Evolutionary conservation across 2,329 filamentous ascomycete species (phyloP), one percentile per base, ranked within the genome.

Genomic region (Didymella glomerata): DNA sequence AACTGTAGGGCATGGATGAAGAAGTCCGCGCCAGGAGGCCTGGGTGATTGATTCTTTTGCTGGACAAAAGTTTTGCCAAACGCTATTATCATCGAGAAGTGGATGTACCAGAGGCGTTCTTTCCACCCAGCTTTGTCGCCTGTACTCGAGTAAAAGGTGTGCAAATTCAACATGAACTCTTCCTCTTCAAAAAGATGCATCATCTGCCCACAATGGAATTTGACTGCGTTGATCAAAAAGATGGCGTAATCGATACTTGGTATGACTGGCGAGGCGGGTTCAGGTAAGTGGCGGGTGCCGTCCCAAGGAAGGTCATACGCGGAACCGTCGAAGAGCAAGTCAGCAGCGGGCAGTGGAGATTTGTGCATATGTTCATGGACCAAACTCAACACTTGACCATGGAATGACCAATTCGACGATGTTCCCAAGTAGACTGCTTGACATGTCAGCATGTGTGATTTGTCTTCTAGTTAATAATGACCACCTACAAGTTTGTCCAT

Each of bases 1-100:
- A 83, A 70, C 65, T 86, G 65, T 76, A 83, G 61, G 80, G 87
- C 65, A 72, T 92, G 68, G 88, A 91, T 67, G 86, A 89, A 68
- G 80, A 81, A 60, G 86, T 96, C 81, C 0, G 78, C 77, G 0
- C 84, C 84, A 0, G 82, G 78, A 0, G 83, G 83, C 2, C 72
- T 59, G 13, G 62, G 62, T 57, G 51, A 49, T 9, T 63, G 62
- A 32, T 66, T 55, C 32, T 78, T 67, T 38, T 76, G 77, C 25
- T 79, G 78, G 0, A 81, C 77, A 30, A 86, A 83, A 0, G 81
- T 82, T 61, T 86, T 86, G 0, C 84, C 84, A 58, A 86, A 84
- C 0, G 84, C 84, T 3, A 86, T 72, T 10, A 86, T 77, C 0
- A 85, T 72, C 3, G 85, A 71, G 16, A 83, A 85, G 49, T 86